Conservation (phyloP, 768 basidiomycete species). For the Tulasnella sp. region DNA sequence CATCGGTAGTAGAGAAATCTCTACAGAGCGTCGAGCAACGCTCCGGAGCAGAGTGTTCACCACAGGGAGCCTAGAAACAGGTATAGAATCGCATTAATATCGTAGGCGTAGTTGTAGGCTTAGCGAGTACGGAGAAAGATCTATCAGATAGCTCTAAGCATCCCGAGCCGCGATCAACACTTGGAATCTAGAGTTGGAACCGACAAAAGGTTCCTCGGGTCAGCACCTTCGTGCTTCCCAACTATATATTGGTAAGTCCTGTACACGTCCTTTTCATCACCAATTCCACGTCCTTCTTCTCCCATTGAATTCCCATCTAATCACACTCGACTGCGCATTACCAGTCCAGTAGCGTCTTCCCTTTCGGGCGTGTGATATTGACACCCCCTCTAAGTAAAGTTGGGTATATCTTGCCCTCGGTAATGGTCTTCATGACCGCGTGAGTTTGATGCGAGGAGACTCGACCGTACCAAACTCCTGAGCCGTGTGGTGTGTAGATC, state of each 20-base stretch:
- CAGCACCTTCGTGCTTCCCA: background rate
- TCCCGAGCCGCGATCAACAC: background rate
- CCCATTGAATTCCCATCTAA: background rate
- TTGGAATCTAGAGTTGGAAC: background rate
- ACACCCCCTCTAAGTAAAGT: constrained; percentile 79
- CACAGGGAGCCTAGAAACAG: too few species aligned
- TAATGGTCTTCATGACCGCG: constrained; percentile 80
- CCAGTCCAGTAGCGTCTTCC: constrained; percentile 29
- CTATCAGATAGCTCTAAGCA: background rate
- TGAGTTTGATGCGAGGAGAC: constrained; percentile 85
- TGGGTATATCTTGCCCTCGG: constrained; percentile 75
- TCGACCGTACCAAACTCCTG: constrained; percentile 88
- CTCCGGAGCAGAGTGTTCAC: too few species aligned
- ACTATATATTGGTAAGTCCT: background rate
- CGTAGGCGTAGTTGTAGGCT: too few species aligned
- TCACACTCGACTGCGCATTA: constrained; percentile 8
- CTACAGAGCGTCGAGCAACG: too few species aligned
- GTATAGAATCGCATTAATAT: too few species aligned
- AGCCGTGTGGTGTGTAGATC: constrained; percentile 82
- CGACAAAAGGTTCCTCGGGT: background rate
- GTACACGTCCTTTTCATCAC: background rate
- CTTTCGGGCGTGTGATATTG: constrained; percentile 43
- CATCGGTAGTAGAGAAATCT: too few species aligned
- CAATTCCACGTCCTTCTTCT: background rate
- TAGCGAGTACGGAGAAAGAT: background rate